These are phyloP conservation scores for Sedum album DNA, from an alignment of 164 flowering plant genomes.

Conservation along the genomic window DNA sequence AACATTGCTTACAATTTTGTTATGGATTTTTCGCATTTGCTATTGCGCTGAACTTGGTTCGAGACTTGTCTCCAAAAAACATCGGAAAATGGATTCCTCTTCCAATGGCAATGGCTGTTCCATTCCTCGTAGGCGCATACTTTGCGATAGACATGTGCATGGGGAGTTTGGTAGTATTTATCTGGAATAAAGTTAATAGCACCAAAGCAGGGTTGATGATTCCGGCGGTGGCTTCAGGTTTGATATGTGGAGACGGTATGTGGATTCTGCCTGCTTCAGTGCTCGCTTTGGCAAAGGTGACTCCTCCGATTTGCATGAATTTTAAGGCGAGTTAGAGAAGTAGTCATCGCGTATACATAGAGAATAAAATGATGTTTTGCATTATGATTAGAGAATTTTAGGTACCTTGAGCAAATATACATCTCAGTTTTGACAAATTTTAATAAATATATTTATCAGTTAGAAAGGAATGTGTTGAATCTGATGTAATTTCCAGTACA, in stretches of 20 bases:
- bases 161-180: slow-evolving; percentile 2
- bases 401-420: neutral
- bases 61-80: neutral
- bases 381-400: too few relatives aligned
- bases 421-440: too few relatives aligned
- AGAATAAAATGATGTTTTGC: neutral
- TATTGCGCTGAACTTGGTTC: slow-evolving; percentile 3
- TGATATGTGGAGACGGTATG: slow-evolving; percentile 8
- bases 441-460: too few relatives aligned
- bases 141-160: slow-evolving; percentile 9
- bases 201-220: slow-evolving; percentile 2
- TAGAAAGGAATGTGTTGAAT: too few relatives aligned
- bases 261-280: slow-evolving; percentile 7
- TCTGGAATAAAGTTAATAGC: slow-evolving; percentile 1
- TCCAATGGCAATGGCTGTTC: slow-evolving; percentile 10
- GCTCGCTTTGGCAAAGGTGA: slow-evolving; percentile 7
- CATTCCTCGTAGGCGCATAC: slow-evolving; percentile 7
- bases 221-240: slow-evolving; percentile 8
- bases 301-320: slow-evolving; percentile 6
- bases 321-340: neutral
- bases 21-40: slow-evolving; percentile 9
- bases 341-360: neutral
- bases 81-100: slow-evolving; percentile 9
- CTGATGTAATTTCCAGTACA: too few relatives aligned
- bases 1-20: slow-evolving; percentile 6